Base-by-base conservation (phyloP, 331 rosid genomes). In the Malus hybrid region DNA sequence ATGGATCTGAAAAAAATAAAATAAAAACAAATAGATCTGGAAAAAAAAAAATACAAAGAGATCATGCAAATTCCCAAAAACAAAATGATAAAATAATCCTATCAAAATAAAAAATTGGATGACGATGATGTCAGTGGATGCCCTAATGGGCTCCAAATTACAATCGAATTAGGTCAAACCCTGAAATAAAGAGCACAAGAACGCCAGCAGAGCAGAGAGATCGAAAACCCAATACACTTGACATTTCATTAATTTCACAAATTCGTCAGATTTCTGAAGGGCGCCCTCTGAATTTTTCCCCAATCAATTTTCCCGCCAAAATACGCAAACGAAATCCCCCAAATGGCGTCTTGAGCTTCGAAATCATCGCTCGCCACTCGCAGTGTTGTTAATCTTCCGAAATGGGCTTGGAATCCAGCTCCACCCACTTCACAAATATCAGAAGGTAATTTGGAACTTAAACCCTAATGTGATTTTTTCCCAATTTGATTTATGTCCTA, bases 391-490 rank as follows among this genome's bases (percentile, higher is more conserved):
- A 18, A 36, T 65, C 46, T 33, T 70, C 73, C 15, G 80, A 9
- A 61, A 64, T 71, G 84, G 75, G 61, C 68, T 61, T 74, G 71
- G 72, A 84, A 73, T 79, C 80, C 68, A 75, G 71, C 81, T 81
- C 83, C 68, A 75, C 53, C 83, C 87, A 74, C 76, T 80, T 81
- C 81, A 74, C 55, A 18, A 77, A 66, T 61, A 46, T 71, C 65
- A 68, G 44, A 74, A 78, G 85, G 87, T 84, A 75, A 80, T 10
- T 39, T 34, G 3, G 12, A 10, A 18, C 10, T 6, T 33, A 76
- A 57, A 69, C 87, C 70, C 71, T 16, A 71, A 7, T 53, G 32
- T 22, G 26, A 16, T 48, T 70, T 30, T 12, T 29, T 29, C 14
- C 28, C 10, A 60, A n/a, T 30, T 61, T 71, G 13, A 68, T 53